Evolutionary conservation across 495 filamentous ascomycete species (phyloP).

Genomic region (Elasticomyces elasticus): DNA sequence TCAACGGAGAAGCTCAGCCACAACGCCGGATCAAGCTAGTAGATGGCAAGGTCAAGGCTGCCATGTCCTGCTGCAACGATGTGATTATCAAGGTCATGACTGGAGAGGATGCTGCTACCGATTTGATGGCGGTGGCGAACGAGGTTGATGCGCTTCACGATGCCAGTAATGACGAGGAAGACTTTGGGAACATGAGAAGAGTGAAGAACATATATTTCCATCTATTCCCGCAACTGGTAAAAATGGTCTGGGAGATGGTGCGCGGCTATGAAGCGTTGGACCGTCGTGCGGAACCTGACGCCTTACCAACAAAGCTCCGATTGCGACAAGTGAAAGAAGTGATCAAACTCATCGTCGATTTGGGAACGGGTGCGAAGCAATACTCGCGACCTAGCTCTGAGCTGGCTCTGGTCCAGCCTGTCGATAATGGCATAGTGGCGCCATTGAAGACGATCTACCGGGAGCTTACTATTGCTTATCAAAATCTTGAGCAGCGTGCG

Average conservation of each 20-base stretch:
- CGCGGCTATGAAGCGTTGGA: conserved; percentile 5
- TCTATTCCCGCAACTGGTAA: conserved; percentile 13
- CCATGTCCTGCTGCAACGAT: conserved; percentile 1
- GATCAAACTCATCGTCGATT: conserved; percentile 10
- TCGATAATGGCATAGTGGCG: conserved; percentile 3
- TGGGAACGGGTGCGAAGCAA: not conserved
- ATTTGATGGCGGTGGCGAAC: not conserved
- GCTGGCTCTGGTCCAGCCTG: conserved; percentile 14
- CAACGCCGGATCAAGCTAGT: not conserved
- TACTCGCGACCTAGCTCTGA: conserved; percentile 1
- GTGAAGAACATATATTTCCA: conserved; percentile 15
- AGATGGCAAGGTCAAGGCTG: conserved; percentile 1
- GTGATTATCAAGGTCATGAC: not conserved
- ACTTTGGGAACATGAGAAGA: not conserved
- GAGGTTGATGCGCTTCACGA: conserved; percentile 2
- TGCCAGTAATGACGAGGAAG: not conserved
- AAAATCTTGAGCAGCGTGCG: not conserved
- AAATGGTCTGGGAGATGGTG: conserved; percentile 3
- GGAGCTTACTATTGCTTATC: not conserved
- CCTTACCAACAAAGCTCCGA: not conserved
- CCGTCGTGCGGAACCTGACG: not conserved
- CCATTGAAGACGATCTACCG: conserved; percentile 10
- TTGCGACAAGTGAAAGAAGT: not conserved
- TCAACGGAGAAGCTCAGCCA: not conserved
- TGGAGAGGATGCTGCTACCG: not conserved